Conservation (phyloP, 495 filamentous ascomycete species). For the Aspergillus bridgeri region DNA sequence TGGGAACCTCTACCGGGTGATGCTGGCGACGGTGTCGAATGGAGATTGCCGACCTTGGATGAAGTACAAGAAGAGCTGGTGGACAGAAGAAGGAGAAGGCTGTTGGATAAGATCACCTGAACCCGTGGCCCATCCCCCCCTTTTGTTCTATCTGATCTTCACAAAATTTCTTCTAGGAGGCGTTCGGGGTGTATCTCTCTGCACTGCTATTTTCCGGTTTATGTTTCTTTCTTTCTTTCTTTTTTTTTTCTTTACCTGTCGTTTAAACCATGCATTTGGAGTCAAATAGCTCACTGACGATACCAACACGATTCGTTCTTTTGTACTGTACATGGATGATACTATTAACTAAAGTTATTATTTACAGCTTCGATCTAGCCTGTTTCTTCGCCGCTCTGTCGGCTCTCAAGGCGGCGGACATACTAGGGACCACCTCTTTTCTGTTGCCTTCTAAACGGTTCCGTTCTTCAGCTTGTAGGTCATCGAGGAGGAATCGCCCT, state of each 20-base stretch:
- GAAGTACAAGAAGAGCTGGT: slow-evolving; percentile 93
- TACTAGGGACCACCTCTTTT: slow-evolving; percentile 35
- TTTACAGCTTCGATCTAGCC: slow-evolving; percentile 6
- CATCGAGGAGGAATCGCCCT: slow-evolving; percentile 77
- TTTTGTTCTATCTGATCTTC: slow-evolving; percentile 13
- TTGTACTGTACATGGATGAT: slow-evolving; percentile 25
- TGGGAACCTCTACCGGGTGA: slow-evolving; percentile 91
- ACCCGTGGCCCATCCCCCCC: slow-evolving; percentile 6
- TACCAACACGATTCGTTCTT: slow-evolving; percentile 22
- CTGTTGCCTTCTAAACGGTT: slow-evolving; percentile 38
- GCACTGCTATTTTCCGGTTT: slow-evolving; percentile 3
- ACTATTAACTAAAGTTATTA: slow-evolving; percentile 21
- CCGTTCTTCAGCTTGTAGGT: slow-evolving; percentile 58
- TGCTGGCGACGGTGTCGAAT: slow-evolving; percentile 74
- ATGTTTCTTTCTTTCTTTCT: too few relatives aligned
- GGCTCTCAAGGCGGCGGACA: slow-evolving; percentile 41
- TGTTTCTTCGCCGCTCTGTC: slow-evolving; percentile 36
- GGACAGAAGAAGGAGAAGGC: slow-evolving; percentile 73
- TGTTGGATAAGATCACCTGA: slow-evolving; percentile 77
- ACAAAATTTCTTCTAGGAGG: slow-evolving; percentile 15
- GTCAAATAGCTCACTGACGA: slow-evolving; percentile 14
- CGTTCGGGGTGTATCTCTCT: slow-evolving; percentile 1
- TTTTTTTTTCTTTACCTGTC: not conserved
- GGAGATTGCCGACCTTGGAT: slow-evolving; percentile 80
- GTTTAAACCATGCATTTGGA: not conserved